phyloP scores from a whole-genome alignment of 345 rosid species.

The Capsella bursapastoris region DNA sequence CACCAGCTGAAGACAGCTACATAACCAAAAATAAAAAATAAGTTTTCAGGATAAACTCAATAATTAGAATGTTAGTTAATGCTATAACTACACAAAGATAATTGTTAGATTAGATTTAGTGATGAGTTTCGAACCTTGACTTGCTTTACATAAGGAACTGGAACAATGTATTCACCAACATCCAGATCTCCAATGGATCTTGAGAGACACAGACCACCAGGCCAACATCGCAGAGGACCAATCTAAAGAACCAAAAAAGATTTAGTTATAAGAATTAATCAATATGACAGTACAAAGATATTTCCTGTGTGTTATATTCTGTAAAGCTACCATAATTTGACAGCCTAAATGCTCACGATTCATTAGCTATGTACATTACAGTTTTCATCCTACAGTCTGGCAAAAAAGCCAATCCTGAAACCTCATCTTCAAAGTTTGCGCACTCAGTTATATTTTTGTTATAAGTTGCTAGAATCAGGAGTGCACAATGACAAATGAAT shows the following conservation, averaged over 20 bases:
- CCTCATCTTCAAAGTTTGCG: not conserved
- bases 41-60: slow-evolving; percentile 13
- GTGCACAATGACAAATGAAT: not conserved
- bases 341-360: slow-evolving; percentile 1
- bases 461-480: slow-evolving; percentile 7
- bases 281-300: not conserved
- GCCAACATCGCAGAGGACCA: slow-evolving; percentile 99
- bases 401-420: not conserved
- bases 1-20: slow-evolving; percentile 92
- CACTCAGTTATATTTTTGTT: not conserved
- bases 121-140: slow-evolving; percentile 64
- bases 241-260: slow-evolving; percentile 54
- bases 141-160: slow-evolving; percentile 99
- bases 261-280: no score
- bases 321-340: slow-evolving; percentile 11
- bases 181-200: slow-evolving; percentile 98
- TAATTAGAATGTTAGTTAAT: not conserved
- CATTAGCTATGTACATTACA: not conserved
- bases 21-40: slow-evolving; percentile 30
- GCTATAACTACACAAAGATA: not conserved
- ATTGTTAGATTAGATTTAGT: not conserved
- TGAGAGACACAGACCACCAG: slow-evolving; percentile 99
- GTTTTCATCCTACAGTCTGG: not conserved
- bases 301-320: not conserved
- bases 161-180: slow-evolving; percentile 96